Percentiles rank a stretch among this genome's conserved stretches.
These are phyloP conservation scores for Citrus australasica DNA, from an alignment of 345 rosid species.

Conservation along the genomic window DNA sequence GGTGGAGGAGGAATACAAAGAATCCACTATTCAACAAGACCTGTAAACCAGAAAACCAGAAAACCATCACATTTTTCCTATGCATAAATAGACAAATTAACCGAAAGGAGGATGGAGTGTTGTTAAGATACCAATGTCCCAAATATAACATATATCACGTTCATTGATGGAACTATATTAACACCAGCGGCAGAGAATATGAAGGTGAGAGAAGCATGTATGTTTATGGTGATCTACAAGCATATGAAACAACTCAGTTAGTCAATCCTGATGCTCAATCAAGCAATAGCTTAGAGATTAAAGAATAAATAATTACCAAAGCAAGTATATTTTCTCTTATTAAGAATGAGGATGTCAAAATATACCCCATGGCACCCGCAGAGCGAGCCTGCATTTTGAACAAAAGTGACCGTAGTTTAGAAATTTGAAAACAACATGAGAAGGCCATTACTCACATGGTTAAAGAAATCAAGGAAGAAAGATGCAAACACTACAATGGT, in stretches of 20 bases:
- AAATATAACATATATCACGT: conserved; percentile 63
- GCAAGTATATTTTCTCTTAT: conserved; percentile 91
- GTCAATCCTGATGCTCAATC: not conserved
- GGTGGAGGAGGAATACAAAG: conserved; percentile 79
- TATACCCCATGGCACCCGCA: conserved; percentile 75
- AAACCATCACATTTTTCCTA: conserved; percentile 4
- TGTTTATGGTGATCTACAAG: conserved; percentile 83
- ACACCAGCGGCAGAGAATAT: conserved; percentile 70
- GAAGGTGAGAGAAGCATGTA: conserved; percentile 74
- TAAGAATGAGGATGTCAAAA: conserved; percentile 78
- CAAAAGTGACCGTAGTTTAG: conserved; percentile 13
- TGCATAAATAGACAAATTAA: not conserved
- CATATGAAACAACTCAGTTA: conserved; percentile 11
- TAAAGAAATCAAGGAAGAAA: conserved; percentile 20
- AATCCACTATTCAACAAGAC: conserved; percentile 76
- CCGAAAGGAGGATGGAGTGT: not conserved
- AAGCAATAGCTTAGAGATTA: not conserved
- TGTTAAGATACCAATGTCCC: conserved; percentile 64
- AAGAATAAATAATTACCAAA: conserved; percentile 44
- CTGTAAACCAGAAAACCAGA: conserved; percentile 33
- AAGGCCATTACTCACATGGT: conserved; percentile 15
- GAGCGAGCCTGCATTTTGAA: conserved; percentile 66
- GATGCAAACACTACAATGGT: conserved; percentile 56
- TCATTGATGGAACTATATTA: conserved; percentile 80
- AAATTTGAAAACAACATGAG: conserved; percentile 8